Evolutionary conservation across 768 basidiomycete genomes (phyloP).

Genomic region (Suillus hirtellus): DNA sequence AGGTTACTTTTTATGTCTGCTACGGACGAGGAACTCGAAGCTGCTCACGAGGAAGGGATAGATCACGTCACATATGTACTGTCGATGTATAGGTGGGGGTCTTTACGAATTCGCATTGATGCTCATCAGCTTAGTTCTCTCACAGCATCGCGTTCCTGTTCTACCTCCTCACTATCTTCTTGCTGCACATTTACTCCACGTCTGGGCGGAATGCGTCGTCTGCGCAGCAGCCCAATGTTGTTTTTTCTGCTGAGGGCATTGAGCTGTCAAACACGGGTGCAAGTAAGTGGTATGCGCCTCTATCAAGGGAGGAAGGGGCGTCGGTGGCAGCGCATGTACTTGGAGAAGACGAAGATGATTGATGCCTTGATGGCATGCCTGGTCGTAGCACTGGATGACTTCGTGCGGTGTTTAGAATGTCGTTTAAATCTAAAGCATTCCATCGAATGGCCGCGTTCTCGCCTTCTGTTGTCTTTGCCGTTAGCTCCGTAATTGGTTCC

Average conservation of each 20-base stretch:
- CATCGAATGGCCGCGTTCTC: too few species aligned
- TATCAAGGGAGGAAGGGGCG: conserved; percentile 42
- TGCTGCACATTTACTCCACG: conserved; percentile 68
- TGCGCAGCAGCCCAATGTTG: conserved; percentile 8
- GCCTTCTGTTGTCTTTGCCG: too few species aligned
- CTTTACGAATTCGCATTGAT: background rate
- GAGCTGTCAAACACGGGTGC: conserved; percentile 39
- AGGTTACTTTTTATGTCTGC: conserved; percentile 90
- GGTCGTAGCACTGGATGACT: background rate
- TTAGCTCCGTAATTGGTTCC: too few species aligned
- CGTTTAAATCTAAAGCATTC: background rate
- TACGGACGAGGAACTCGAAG: conserved; percentile 86
- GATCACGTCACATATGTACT: conserved; percentile 91
- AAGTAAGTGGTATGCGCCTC: conserved; percentile 67
- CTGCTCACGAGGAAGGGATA: conserved; percentile 69
- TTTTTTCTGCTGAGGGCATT: conserved; percentile 39
- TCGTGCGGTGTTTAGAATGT: background rate
- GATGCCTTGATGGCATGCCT: background rate
- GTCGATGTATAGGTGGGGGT: conserved; percentile 72
- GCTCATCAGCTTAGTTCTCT: conserved; percentile 3
- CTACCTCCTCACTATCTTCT: conserved; percentile 69
- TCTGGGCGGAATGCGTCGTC: conserved; percentile 57
- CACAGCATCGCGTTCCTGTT: conserved; percentile 71
- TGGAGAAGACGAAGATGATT: conserved; percentile 51
- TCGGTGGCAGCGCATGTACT: conserved; percentile 41